These are phyloP conservation scores for Botrytis paeoniae DNA, from an alignment of 2,329 filamentous ascomycete genomes.

Conservation along the genomic window DNA sequence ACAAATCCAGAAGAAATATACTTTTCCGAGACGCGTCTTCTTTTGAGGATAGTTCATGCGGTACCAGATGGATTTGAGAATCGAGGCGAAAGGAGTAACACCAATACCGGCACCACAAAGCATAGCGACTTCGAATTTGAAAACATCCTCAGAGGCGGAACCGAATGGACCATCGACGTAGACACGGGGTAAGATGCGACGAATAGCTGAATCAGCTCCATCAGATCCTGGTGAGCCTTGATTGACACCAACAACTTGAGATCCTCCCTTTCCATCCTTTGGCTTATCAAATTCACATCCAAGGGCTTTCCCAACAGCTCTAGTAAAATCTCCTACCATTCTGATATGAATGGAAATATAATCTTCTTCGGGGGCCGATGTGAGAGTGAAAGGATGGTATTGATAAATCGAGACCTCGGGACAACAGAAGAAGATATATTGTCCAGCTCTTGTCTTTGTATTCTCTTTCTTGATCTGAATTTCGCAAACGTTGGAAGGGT, in stretches of 20 bases:
- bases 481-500: conserved; percentile 84
- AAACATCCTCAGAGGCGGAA: conserved; percentile 82
- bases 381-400: conserved; percentile 84
- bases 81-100: conserved; percentile 82
- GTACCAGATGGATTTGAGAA: conserved; percentile 91
- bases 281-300: conserved; percentile 71
- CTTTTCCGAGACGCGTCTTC: conserved; percentile 75
- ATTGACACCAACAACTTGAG: conserved; percentile 68
- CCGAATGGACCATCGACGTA: conserved; percentile 86
- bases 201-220: conserved; percentile 67
- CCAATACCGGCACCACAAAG: conserved; percentile 82
- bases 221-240: conserved; percentile 46
- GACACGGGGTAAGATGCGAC: conserved; percentile 71
- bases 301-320: conserved; percentile 62
- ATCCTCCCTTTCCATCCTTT: conserved; percentile 45
- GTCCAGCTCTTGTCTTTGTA: conserved; percentile 75
- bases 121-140: conserved; percentile 79
- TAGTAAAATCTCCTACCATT: conserved; percentile 79
- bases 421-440: conserved; percentile 88
- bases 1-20: conserved; percentile 93
- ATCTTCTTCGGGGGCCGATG: conserved; percentile 83
- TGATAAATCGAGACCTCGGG: conserved; percentile 85
- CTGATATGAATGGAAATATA: conserved; percentile 86
- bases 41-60: conserved; percentile 83
- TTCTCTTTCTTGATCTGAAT: conserved; percentile 91